Evolutionary conservation across 2,329 filamentous ascomycete species (phyloP).

Genomic region (Setomelanomma holmii): DNA sequence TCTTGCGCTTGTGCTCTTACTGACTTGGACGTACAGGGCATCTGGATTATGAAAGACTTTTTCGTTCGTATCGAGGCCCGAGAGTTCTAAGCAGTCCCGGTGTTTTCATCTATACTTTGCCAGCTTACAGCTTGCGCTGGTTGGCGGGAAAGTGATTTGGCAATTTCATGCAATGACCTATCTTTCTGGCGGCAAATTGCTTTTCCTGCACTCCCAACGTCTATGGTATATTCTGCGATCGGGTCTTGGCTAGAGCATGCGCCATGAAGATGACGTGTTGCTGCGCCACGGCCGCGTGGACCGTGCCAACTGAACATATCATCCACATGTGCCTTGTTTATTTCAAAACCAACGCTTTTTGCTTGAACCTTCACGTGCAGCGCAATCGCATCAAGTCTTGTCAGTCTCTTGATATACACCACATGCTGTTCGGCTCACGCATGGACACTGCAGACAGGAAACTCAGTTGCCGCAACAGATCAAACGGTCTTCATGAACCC

Average conservation of each 20-base stretch:
- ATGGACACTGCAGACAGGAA: too few species aligned
- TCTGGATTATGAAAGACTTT: constrained; percentile 19
- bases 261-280: neutral
- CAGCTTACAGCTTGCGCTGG: neutral
- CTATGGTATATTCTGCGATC: too few species aligned
- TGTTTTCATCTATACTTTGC: neutral
- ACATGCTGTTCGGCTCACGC: too few species aligned
- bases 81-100: constrained; percentile 4
- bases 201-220: neutral
- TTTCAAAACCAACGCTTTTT: too few species aligned
- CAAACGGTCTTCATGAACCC: too few species aligned
- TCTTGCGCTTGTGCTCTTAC: neutral
- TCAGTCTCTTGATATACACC: too few species aligned
- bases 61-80: constrained; percentile 8
- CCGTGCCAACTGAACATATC: neutral
- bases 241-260: neutral
- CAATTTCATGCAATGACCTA: neutral
- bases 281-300: neutral
- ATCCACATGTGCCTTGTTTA: too few species aligned
- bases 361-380: too few species aligned
- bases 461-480: too few species aligned
- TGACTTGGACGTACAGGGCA: constrained; percentile 12
- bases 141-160: too few species aligned
- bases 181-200: neutral
- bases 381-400: too few species aligned